Evolutionary conservation across 108 stramenopile species (phyloP), one percentile per base, ranked within the genome.

Genomic region (Nitzschia sp.): DNA sequence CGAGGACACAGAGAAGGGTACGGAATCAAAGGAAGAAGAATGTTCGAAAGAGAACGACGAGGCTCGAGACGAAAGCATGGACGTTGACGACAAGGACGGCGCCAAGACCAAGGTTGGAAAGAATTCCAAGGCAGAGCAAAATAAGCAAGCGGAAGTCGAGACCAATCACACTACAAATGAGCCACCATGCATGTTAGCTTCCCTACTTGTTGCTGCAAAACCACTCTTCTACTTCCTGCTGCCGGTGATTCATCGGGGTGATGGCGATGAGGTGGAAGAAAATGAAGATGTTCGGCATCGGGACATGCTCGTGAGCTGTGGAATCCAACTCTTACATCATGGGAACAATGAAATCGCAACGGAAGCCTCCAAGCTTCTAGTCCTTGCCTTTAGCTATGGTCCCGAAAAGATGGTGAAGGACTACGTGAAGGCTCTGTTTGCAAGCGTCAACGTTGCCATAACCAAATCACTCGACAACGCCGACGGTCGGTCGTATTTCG

Each of bases 261-360:
- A 47, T 4, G 27, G 24, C 33, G 70, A 54, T 21, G 42, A 35
- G 33, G 69, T 59, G 3, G 53, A 77, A 36, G 54, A 68, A 38
- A 59, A 34, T 0, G 76, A 77, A 23, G 76, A 74, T 18, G 63
- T 45, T 29, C 53, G 74, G 36, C 25, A 30, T 0, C 34, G 68
- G 25, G 78, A 76, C 38, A 77, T 72, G 71, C 61, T 82, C 1
- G 54, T 85, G 2, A 65, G 71, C n/a, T 74, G 64, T 53, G 75
- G 59, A n/a, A 71, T 85, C 36, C 75, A 72, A 61, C 67, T 82
- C 11, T 21, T 85, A 13, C 71, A 79, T 11, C 81, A 82, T 31
- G 21, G 51, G 25, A 55, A 81, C 34, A n/a, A 23, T 9, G 38
- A 29, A 2, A 70, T 84, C 38, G 72, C 54, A 2, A 48, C 31